Base-by-base conservation (phyloP, 176 grass and related monocot genomes). In the Cymbopogon citratus region DNA sequence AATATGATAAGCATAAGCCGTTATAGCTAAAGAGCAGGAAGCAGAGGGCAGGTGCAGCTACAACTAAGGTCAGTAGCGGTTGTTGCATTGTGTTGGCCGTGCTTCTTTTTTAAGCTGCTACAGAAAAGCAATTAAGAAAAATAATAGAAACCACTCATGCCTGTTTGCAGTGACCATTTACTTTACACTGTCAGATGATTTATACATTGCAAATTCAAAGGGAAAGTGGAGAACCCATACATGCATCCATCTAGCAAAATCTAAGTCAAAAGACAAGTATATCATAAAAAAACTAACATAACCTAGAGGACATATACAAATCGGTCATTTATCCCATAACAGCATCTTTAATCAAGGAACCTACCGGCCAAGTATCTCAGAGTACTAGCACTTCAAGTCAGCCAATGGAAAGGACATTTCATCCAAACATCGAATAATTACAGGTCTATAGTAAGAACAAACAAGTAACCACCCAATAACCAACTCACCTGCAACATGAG, bases 401-500 rank as follows among this genome's bases (percentile, higher is more conserved):
- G 62, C 14, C 36, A 23, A 8, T 13, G 74, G 8, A 85, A 69
- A 44, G 34, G 31, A 43, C 63, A 64, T 69, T 80, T n/a, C 38
- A 63, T 61, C 63, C 46, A 74, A 49, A 52, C 23, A 62, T 57
- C 36, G 68, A 83, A 46, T 62, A 54, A 34, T 3, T 74, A 51
- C 33, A 63, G 24, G 19, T 75, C 29, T 75, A 14, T 54, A 75
- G 39, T 56, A 77, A 21, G 85, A 65, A 78, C 57, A 64, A 48
- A 49, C 59, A 62, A 66, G 19, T 74, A 80, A 9, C 34, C 69
- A 33, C 69, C n/a, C 5, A 31, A 61, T 9, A 39, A 66, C 27
- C 16, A 74, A 44, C 71, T 79, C 56, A 95, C 96, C 90, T 98
- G 96, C 66, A 98, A 87, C 96, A 98, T 98, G 23, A 98, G 88